Evolutionary conservation across 768 basidiomycete species (phyloP).

Genomic region (Krasilnikovozyma curviuscula): DNA sequence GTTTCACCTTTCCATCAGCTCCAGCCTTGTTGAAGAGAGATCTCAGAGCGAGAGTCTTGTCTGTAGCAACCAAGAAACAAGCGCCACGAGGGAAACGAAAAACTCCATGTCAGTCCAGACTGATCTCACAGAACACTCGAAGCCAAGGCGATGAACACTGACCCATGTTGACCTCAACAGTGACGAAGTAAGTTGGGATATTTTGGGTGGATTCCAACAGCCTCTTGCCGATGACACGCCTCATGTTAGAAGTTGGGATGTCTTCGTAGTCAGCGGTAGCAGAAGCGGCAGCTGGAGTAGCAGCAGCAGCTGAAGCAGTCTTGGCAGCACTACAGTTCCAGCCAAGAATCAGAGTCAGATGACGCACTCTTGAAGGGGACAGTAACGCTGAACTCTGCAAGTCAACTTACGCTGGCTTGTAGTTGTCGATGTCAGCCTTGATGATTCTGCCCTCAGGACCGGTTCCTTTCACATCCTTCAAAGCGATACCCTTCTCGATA

Average conservation of each 20-base stretch:
- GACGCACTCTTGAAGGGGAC: no score
- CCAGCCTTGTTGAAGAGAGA: constrained; percentile 77
- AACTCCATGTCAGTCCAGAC: neutral
- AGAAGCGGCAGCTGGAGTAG: constrained; percentile 24
- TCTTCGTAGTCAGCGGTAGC: constrained; percentile 51
- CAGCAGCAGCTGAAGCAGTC: constrained; percentile 34
- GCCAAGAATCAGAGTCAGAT: no score
- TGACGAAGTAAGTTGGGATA: constrained; percentile 92
- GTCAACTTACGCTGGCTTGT: constrained; percentile 37
- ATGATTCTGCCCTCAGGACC: constrained; percentile 88
- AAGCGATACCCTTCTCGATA: constrained; percentile 75
- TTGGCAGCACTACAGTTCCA: no score
- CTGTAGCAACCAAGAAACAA: constrained; percentile 7
- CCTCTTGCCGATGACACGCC: constrained; percentile 74
- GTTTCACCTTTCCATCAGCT: constrained; percentile 47
- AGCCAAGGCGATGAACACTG: constrained; percentile 33
- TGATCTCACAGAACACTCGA: no score
- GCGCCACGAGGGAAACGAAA: no score
- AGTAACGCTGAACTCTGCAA: no score
- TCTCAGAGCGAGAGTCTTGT: constrained; percentile 59
- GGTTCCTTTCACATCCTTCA: constrained; percentile 72
- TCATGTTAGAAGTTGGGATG: constrained; percentile 80
- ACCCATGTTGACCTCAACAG: constrained; percentile 90
- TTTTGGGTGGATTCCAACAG: constrained; percentile 84
- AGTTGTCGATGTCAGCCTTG: constrained; percentile 85